Base-by-base conservation (phyloP, 2,329 filamentous ascomycete species). In the Claviceps sp. region DNA sequence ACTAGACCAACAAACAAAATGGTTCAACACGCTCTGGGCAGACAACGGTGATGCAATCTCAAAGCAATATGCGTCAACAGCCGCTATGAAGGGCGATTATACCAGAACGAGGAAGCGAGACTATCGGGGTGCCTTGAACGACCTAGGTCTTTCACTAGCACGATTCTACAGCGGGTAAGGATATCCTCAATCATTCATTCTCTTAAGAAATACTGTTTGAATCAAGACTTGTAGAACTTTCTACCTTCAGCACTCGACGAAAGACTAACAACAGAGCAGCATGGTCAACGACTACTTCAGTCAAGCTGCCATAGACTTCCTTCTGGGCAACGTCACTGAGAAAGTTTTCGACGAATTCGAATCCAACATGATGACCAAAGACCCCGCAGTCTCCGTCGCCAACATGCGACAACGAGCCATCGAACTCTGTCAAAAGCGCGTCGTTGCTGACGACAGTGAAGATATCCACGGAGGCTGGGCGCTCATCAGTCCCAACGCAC, bases 201-300 rank as follows among this genome's bases (percentile, higher is more conserved):
- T 11, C 3, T 34, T 34, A 11, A 4, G 30, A 34, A 34, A 34
- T 11, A 11, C 9, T 34, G 9, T 34, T 34, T 34, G 9, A 34
- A 34, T 11, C 9, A 34, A 34, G 30, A 34, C 9, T 11, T 34
- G 26, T 30, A 30, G 26, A 30, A 30, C 26, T 11, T 9, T 34
- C 4, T 11, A 26, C n/a, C 11, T 16, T 16, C 14, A 13, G 14
- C n/a, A 44, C 9, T 9, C 13, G 2, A 30, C 24, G 13, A 9
- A 18, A 18, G 47, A 44, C 55, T 62, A 53, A 61, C 52, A 14
- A n/a, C 40, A 34, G 41, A 18, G 77, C 63, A 97, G 95, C 58
- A 93, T 97, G 68, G 89, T 98, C 57, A 95, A 95, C 59, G 93
- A 98, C 68, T 96, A 95, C 67, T 97, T 97, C 67, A 86, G 90